Percentiles rank a stretch among this genome's conserved stretches.
Conservation (phyloP, 805 yeast genomes). For the Myxozyma sirexii region DNA sequence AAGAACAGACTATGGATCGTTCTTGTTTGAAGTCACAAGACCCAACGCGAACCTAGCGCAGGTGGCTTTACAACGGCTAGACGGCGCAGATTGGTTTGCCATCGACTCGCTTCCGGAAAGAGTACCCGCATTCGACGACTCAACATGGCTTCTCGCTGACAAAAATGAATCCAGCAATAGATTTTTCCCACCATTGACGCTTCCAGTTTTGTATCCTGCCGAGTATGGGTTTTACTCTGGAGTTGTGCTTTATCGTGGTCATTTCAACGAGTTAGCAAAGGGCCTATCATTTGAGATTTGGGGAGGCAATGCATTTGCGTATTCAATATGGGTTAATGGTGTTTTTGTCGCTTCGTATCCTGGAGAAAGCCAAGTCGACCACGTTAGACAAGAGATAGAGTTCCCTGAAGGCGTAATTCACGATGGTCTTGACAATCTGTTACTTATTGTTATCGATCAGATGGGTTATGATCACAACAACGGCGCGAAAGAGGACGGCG, state of each 20-base stretch:
- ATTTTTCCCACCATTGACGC: constrained; percentile 17
- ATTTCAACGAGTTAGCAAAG: constrained; percentile 9
- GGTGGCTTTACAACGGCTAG: constrained; percentile 17
- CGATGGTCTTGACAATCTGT: constrained; percentile 7
- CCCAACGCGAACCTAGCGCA: constrained; percentile 15
- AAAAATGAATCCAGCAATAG: constrained; percentile 16
- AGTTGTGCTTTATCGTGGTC: constrained; percentile 19
- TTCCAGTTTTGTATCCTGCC: constrained; percentile 27
- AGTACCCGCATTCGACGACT: constrained; percentile 17
- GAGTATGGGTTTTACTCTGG: constrained; percentile 29
- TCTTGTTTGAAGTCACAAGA: constrained; percentile 14
- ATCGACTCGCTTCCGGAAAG: constrained; percentile 22
- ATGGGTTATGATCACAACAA: constrained; percentile 24
- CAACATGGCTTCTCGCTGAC: constrained; percentile 17
- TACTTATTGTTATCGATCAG: constrained; percentile 20
- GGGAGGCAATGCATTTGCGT: constrained; percentile 28
- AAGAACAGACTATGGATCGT: constrained; percentile 16
- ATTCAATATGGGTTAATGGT: constrained; percentile 23
- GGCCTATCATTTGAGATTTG: constrained; percentile 15
- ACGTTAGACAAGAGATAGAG: background rate
- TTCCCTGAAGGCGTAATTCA: constrained; percentile 8
- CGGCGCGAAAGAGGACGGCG: constrained; percentile 10
- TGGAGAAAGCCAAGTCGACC: constrained; percentile 9
- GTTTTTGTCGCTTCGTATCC: constrained; percentile 13
- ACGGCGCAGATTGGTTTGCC: constrained; percentile 10